Base-by-base conservation (phyloP, 108 stramenopile genomes). In the Parietichytrium sp. region DNA sequence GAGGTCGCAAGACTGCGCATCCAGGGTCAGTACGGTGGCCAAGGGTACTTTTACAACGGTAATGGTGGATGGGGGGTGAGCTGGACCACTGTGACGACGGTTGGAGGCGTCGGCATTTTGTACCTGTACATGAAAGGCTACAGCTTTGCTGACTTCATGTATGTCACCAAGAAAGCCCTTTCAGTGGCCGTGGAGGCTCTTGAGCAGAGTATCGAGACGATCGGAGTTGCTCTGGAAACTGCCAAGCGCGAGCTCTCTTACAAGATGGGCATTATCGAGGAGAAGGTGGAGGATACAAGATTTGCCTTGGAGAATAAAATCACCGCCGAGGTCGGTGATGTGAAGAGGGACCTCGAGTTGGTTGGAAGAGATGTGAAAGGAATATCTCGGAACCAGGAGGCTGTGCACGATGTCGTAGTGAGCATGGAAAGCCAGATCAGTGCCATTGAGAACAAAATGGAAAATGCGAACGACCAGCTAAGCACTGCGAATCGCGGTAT, bases 61-160 rank as follows among this genome's bases (percentile, higher is more conserved):
- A 33, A 72, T 13, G 42, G 49, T 50, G 49, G 61, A n/a, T 72
- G 61, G 61, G 61, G 61, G 6, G 6, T 72, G 16, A 72, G 61
- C 61, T 72, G 61, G 61, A 72, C 61, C 29, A 72, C 61, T n/a
- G 25, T 72, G 15, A 42, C 42, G 20, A 72, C 61, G 3, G 61
- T 42, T 6, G 61, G 61, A 33, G 61, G 61, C 61, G 61, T 72
- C 13, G 61, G 61, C 0, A 42, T 72, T n/a, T 2, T 72, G 8
- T 72, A 23, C 1, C 42, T 72, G 61, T 72, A 72, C 61, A 72
- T 72, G 61, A 72, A 72, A 42, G 61, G 61, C 61, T 72, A 72
- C 20, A 23, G 20, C 2, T 72, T 72, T 38, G 61, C 61, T n/a
- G 61, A 72, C 61, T 72, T 72, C 25, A 72, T 72, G 61, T 72